Evolutionary conservation across 306 rosid genomes (phyloP), one percentile per base, ranked within the genome.

Genomic region (Senna tora): DNA sequence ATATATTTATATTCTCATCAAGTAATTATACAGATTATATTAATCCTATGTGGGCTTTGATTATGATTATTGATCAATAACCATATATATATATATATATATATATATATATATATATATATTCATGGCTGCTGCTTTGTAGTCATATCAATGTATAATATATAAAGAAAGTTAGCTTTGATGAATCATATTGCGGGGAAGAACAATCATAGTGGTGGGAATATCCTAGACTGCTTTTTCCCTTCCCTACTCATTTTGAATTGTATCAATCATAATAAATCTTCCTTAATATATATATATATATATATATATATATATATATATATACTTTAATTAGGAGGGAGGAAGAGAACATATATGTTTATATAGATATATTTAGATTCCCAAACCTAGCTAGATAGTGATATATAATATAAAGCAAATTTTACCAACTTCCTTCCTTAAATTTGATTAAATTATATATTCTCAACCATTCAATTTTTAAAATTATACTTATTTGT

Each of bases 211-310:
- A 53, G 52, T 62, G 76, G 60, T 13, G 70, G 59, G 76, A 70
- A 62, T 71, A 71, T 77, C 72, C 77, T 71, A 38, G 62, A 22
- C 59, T 69, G 32, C 76, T 53, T 33, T 71, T 66, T 13, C 22
- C 15, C 17, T 39, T 12, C 45, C 75, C 20, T 38, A 13, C 57
- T 61, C 38, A 38, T 77, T 60, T 69, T 53, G 53, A 58, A 28
- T 77, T 77, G 41, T 47, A 61, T 1, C 56, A 50, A 36, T 50
- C 12, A 25, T 25, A 25, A 68, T 63, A 16, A 1, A 9, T 47
- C 22, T 58, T 68, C 19, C 16, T 32, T 22, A n/a, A n/a, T n/a
- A n/a, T n/a, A n/a, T n/a, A n/a, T n/a, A n/a, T n/a, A n/a, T n/a
- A n/a, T n/a, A n/a, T n/a, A n/a, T n/a, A n/a, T n/a, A n/a, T n/a